These are phyloP conservation scores for Microbotryomycetes sp. DNA, from an alignment of 1,284 basidiomycete species.

Conservation along the genomic window DNA sequence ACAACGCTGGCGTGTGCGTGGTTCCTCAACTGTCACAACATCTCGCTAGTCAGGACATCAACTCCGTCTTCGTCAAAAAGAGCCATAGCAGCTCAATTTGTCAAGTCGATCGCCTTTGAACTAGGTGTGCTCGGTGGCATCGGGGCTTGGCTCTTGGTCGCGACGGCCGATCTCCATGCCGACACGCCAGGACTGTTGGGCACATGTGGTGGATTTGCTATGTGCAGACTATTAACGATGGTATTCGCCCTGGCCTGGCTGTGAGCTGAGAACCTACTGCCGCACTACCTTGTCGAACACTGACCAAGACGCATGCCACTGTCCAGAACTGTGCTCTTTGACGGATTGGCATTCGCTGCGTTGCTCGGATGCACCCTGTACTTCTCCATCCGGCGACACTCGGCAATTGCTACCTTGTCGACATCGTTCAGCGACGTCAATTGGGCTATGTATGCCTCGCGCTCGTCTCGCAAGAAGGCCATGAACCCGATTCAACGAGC, in stretches of 20 bases:
- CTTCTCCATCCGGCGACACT: constrained; percentile 24
- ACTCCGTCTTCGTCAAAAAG: not conserved
- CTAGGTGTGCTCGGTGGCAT: not conserved
- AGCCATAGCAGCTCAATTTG: not conserved
- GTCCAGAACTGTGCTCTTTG: constrained; percentile 20
- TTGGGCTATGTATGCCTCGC: constrained; percentile 25
- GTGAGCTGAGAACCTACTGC: not conserved
- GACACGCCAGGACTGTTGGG: constrained; percentile 23
- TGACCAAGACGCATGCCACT: not conserved
- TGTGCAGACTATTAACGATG: constrained; percentile 22
- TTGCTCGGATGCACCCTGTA: constrained; percentile 28
- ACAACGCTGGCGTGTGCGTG: not conserved
- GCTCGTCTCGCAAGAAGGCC: constrained; percentile 6
- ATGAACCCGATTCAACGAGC: not conserved
- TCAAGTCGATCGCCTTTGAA: constrained; percentile 3
- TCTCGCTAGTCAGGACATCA: not conserved
- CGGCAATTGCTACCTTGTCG: constrained; percentile 13
- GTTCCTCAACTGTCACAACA: not conserved
- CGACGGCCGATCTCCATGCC: constrained; percentile 2
- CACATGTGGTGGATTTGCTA: constrained; percentile 21
- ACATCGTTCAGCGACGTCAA: constrained; percentile 27
- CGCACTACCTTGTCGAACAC: not conserved
- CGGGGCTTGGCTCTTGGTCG: not conserved
- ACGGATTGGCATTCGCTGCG: constrained; percentile 15
- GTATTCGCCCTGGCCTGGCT: constrained; percentile 22